Percentiles rank a stretch among this genome's conserved stretches.
Conservation (phyloP, 345 rosid genomes). For the Euphorbia lathyris region DNA sequence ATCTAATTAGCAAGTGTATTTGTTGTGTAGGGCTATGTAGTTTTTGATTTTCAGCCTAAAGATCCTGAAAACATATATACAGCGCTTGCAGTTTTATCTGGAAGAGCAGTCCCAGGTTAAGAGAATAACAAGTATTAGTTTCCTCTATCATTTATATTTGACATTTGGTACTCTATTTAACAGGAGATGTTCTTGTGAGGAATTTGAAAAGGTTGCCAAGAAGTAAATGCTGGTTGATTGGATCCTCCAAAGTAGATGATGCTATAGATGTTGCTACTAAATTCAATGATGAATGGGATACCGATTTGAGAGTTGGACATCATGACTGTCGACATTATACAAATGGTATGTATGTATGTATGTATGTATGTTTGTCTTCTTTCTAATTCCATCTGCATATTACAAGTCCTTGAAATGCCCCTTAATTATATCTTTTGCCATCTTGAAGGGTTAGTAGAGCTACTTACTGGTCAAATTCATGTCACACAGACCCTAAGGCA, state of each 20-base stretch:
- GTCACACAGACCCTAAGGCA: conserved; percentile 45
- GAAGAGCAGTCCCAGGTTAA: conserved; percentile 51
- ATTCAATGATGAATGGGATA: conserved; percentile 56
- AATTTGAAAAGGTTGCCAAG: conserved; percentile 54
- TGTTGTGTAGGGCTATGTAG: conserved; percentile 28
- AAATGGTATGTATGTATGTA: conserved; percentile 43
- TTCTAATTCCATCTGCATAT: too few relatives aligned
- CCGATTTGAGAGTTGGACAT: conserved; percentile 55
- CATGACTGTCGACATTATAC: conserved; percentile 81
- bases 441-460: conserved; percentile 64
- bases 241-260: conserved; percentile 43
- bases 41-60: conserved; percentile 59
- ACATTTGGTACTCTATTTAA: not conserved
- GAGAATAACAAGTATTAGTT: not conserved
- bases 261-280: conserved; percentile 44
- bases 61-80: conserved; percentile 51
- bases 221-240: conserved; percentile 70
- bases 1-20: not conserved
- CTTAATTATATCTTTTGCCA: not conserved
- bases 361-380: not conserved
- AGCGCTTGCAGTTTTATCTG: conserved; percentile 51
- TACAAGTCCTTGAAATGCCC: not conserved
- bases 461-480: conserved; percentile 60
- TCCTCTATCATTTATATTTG: not conserved
- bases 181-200: conserved; percentile 55